Conservation (phyloP, 2,329 filamentous ascomycete genomes). For the Hypoxylon sp. region DNA sequence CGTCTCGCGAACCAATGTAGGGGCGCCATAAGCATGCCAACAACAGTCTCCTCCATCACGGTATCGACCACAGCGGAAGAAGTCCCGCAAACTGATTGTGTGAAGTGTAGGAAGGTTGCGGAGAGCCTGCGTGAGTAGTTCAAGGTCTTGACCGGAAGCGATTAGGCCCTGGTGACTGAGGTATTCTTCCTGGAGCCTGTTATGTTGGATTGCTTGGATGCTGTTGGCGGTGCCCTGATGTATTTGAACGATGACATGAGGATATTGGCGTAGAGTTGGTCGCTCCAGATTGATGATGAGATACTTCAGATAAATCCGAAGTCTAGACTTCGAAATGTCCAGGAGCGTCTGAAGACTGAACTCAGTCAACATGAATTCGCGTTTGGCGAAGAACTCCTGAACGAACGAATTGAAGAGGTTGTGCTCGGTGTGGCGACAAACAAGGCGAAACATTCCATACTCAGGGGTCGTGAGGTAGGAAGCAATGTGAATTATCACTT, state of each 20-base stretch:
- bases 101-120: conserved; percentile 67
- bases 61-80: conserved; percentile 63
- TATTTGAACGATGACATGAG: too few relatives aligned
- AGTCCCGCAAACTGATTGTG: conserved; percentile 73
- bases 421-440: conserved; percentile 69
- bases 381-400: conserved; percentile 75
- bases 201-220: conserved; percentile 48
- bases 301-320: conserved; percentile 59
- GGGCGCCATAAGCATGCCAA: conserved; percentile 71
- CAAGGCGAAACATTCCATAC: conserved; percentile 67
- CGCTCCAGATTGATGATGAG: conserved; percentile 66
- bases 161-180: conserved; percentile 55
- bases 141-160: conserved; percentile 63
- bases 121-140: conserved; percentile 72
- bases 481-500: conserved; percentile 71
- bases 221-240: too few relatives aligned
- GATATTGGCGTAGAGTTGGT: background rate
- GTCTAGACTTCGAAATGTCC: conserved; percentile 64
- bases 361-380: conserved; percentile 75
- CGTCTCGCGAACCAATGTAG: conserved; percentile 57
- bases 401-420: conserved; percentile 70
- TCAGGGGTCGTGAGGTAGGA: conserved; percentile 68
- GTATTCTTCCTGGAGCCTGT: conserved; percentile 47
- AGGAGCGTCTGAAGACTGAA: conserved; percentile 65
- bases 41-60: conserved; percentile 61